Conservation (phyloP, 2,329 filamentous ascomycete genomes). For the Penicillium sp. region DNA sequence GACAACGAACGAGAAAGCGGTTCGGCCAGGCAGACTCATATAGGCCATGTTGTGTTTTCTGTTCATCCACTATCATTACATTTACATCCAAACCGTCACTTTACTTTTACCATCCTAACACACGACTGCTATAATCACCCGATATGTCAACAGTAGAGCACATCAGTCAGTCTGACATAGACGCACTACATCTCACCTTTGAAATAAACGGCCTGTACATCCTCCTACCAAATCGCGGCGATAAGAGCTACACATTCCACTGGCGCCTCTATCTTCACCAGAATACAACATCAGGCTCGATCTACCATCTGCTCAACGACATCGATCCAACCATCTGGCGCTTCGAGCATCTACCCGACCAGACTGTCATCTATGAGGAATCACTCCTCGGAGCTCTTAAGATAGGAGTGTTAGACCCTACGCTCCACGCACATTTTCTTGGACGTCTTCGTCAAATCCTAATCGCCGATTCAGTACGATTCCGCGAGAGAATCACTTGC, state of each 20-base stretch:
- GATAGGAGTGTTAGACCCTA: not conserved
- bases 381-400: not conserved
- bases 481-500: not conserved
- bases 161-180: too few species aligned
- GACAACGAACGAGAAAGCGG: not conserved
- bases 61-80: not conserved
- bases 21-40: too few species aligned
- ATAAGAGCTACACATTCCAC: not conserved
- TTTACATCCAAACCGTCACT: not conserved
- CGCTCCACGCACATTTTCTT: not conserved
- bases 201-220: not conserved
- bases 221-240: not conserved
- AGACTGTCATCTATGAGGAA: not conserved
- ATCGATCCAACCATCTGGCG: not conserved
- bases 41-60: too few species aligned
- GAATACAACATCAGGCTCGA: not conserved
- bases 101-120: not conserved
- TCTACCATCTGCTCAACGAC: not conserved
- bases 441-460: not conserved
- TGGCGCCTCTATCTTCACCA: not conserved
- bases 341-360: not conserved
- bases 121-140: not conserved
- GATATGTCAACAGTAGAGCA: not conserved
- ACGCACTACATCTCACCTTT: not conserved
- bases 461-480: not conserved